Percentiles rank a stretch among this genome's conserved stretches.
Conservation (phyloP, 2,329 filamentous ascomycete genomes). For the Phialophora macrospora region DNA sequence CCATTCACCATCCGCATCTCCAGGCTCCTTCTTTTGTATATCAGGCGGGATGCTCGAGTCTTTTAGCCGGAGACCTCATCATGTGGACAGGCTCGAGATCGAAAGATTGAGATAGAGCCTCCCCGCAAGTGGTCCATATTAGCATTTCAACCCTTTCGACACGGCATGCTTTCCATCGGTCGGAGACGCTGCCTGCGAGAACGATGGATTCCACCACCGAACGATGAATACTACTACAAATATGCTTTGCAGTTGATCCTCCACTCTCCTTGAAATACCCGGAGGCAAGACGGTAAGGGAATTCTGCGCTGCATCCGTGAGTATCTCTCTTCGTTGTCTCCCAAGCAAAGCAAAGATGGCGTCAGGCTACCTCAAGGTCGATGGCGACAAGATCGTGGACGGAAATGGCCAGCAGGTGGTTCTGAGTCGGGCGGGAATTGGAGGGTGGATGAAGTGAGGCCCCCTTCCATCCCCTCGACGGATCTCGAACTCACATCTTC, state of each 20-base stretch:
- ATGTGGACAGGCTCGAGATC: slow-evolving; percentile 4
- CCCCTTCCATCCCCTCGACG: not conserved
- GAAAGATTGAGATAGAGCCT: slow-evolving; percentile 2
- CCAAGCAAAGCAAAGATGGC: slow-evolving; percentile 13
- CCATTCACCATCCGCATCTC: not conserved
- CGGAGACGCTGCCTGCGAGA: not conserved
- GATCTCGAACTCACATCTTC: not conserved
- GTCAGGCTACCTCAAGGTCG: slow-evolving; percentile 46
- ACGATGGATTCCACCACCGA: not conserved
- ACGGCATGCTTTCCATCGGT: slow-evolving; percentile 4
- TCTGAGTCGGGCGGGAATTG: slow-evolving; percentile 50
- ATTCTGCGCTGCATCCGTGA: not conserved
- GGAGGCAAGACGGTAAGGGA: not conserved
- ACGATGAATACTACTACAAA: not conserved
- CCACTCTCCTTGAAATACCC: not conserved
- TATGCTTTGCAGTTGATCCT: not conserved
- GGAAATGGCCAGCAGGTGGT: slow-evolving; percentile 52
- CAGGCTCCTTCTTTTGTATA: not conserved
- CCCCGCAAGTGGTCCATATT: not conserved
- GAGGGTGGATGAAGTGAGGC: slow-evolving; percentile 51
- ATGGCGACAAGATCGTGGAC: slow-evolving; percentile 55
- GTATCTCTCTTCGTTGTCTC: not conserved
- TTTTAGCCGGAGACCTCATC: slow-evolving; percentile 15
- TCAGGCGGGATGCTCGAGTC: slow-evolving; percentile 5
- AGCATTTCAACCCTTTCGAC: not conserved